Evolutionary conservation across 495 filamentous ascomycete species (phyloP), one percentile per base, ranked within the genome.

Genomic region (Aspergillus haitiensis): DNA sequence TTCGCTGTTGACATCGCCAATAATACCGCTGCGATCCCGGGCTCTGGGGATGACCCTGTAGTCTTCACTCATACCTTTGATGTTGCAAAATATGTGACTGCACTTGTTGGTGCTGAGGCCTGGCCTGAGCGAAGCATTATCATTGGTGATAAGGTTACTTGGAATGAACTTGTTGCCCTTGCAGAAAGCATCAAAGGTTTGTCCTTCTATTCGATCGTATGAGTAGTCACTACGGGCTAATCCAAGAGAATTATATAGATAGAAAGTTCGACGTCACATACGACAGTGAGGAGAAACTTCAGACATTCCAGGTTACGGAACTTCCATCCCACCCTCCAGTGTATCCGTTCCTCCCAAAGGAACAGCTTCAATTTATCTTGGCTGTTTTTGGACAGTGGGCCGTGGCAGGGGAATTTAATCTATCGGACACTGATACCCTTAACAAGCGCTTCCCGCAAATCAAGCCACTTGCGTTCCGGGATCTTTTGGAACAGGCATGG

Each of bases 1-100:
- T 56, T 76, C 5, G 69, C 74, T 37, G 5, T 79, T 11, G 78
- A 81, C 59, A 66, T 78, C 0, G 46, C 63, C 1, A 65, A 74
- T 67, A 67, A 71, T 15, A 58, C 56, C 6, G 78, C 78, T n/a
- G 75, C 65, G 5, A 78, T 81, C 52, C 78, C 77, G 0, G 78
- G 78, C 0, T 51, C 52, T 16, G 80, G 78, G 0, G 60, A 78
- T 36, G 60, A 56, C 0, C 67, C 63, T 1, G 67, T 78, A 6
- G 55, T 67, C 6, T 78, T 80, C 45, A 81, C 78, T 6, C 70
- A 81, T 49, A 77, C 75, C 6, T 66, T 58, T 11, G 78, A 82
- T 56, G 54, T 81, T 10, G 79, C 67, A 21, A 70, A 69, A 50
- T 80, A 78, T 55, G 68, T 78, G 9, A 73, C 65, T 18, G 75